Evolutionary conservation across 1,284 basidiomycete species (phyloP).

Genomic region (Polyporus tsugae): DNA sequence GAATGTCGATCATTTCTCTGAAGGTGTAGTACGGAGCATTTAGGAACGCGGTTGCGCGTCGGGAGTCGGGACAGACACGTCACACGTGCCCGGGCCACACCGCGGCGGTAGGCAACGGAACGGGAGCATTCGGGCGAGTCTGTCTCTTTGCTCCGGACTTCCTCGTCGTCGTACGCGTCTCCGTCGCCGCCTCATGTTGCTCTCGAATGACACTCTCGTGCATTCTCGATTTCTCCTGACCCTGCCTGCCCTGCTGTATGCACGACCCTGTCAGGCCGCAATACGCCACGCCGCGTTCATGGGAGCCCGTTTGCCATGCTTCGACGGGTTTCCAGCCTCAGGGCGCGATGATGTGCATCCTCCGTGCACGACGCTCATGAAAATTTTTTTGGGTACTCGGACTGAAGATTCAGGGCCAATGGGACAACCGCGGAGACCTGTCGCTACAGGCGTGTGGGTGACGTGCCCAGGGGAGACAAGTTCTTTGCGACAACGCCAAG

Average conservation of each 20-base stretch:
- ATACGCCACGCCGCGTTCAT: not conserved
- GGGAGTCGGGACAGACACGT: not conserved
- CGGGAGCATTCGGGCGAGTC: not conserved
- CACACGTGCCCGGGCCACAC: not conserved
- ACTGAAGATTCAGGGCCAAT: not conserved
- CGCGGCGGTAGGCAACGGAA: not conserved
- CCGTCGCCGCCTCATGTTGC: not conserved
- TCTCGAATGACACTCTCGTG: constrained; percentile 1
- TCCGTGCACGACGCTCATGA: not conserved
- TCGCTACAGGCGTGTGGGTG: not conserved
- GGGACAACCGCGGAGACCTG: not conserved
- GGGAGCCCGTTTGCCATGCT: not conserved
- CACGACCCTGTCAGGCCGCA: not conserved
- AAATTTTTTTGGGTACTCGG: not conserved
- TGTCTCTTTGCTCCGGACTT: not conserved
- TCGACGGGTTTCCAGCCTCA: not conserved
- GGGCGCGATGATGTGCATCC: not conserved
- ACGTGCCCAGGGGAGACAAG: not conserved
- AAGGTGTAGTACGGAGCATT: not conserved
- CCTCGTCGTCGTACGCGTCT: not conserved
- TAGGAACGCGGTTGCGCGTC: too few relatives aligned
- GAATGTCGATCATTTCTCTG: not conserved
- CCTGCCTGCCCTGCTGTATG: not conserved
- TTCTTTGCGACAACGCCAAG: not conserved
- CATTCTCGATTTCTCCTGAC: not conserved